These are phyloP conservation scores for Ophiostoma angusticollis DNA, from an alignment of 2,329 filamentous ascomycete species.

Conservation along the genomic window DNA sequence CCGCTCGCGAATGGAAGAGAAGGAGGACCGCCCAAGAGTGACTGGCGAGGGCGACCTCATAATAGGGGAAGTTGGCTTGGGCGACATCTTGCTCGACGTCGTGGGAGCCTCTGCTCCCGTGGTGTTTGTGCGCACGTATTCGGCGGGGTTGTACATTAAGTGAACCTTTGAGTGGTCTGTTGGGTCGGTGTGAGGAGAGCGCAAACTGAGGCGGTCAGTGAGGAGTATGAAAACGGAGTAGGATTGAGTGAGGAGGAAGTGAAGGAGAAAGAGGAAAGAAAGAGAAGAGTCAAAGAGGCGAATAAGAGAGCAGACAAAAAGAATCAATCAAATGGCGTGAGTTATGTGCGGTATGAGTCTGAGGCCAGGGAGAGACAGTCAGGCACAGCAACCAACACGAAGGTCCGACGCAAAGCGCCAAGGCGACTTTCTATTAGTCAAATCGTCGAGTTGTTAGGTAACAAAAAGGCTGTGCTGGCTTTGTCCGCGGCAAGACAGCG, in stretches of 20 bases:
- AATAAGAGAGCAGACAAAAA: not conserved
- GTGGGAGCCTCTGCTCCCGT: conserved; percentile 8
- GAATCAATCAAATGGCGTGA: not conserved
- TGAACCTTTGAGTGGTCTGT: too few species aligned
- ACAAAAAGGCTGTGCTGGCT: conserved; percentile 18
- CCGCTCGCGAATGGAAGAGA: conserved; percentile 50
- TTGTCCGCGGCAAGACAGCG: not conserved
- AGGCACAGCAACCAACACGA: conserved; percentile 2
- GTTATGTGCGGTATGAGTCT: not conserved
- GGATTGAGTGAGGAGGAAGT: not conserved
- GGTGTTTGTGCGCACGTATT: conserved; percentile 3
- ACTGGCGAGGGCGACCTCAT: conserved; percentile 10
- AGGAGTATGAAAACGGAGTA: not conserved
- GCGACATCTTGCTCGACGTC: conserved; percentile 5
- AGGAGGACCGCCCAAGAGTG: conserved; percentile 35
- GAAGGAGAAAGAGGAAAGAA: not conserved
- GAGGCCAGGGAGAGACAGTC: not conserved
- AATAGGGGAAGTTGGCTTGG: conserved; percentile 7
- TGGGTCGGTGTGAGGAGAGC: too few species aligned
- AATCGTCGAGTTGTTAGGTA: conserved; percentile 31
- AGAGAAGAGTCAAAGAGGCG: not conserved
- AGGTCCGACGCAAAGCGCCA: conserved; percentile 8
- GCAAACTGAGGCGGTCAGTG: not conserved
- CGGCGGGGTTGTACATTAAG: conserved; percentile 8
- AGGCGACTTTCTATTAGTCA: conserved; percentile 34